Evolutionary conservation across 306 rosid species (phyloP).

Genomic region (Rosa rugosa): DNA sequence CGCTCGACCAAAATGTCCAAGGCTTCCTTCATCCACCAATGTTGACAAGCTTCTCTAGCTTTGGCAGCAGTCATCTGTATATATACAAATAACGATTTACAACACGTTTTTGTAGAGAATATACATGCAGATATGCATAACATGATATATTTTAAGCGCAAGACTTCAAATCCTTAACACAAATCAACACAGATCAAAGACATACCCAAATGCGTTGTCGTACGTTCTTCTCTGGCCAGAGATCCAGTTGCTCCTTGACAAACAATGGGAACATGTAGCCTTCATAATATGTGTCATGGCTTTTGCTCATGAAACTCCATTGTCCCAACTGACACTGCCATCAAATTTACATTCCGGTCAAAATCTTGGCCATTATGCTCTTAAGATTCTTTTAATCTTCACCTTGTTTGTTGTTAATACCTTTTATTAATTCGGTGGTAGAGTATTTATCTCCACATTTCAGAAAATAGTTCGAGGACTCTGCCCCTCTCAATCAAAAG

Average conservation of each 20-base stretch:
- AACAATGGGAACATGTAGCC: constrained; percentile 91
- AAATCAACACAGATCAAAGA: neutral
- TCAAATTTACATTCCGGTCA: neutral
- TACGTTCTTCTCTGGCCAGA: constrained; percentile 84
- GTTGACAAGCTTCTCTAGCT: constrained; percentile 89
- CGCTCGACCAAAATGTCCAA: constrained; percentile 76
- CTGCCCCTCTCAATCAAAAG: neutral
- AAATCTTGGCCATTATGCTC: neutral
- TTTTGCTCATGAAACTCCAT: constrained; percentile 92
- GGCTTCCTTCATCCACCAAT: constrained; percentile 99
- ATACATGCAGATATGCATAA: neutral
- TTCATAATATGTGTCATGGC: constrained; percentile 76
- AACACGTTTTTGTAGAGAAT: neutral
- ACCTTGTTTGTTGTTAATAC: neutral
- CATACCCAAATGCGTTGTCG: constrained; percentile 83
- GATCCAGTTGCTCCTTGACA: constrained; percentile 85
- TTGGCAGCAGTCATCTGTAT: constrained; percentile 63
- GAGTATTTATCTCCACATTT: too few species aligned
- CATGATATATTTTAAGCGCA: neutral
- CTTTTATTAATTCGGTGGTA: too few species aligned
- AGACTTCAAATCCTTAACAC: neutral
- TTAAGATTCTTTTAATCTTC: neutral
- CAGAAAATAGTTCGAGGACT: neutral
- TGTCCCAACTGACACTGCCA: constrained; percentile 78
- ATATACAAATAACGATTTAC: neutral